phyloP scores from a whole-genome alignment of 768 basidiomycete species.

The Kwoniella botswanensis region DNA sequence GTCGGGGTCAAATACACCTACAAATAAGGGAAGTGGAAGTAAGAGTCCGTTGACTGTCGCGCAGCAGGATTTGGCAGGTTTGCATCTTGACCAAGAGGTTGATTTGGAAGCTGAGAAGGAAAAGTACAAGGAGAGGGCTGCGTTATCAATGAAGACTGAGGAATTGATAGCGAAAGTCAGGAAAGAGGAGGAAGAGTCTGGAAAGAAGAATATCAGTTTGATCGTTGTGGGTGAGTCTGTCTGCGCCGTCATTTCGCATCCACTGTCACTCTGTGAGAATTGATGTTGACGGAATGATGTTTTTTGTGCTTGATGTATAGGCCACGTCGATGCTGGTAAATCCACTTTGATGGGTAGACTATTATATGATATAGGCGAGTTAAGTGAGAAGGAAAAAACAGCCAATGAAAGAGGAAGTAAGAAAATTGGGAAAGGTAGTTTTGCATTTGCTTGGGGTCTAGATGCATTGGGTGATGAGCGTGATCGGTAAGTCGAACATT shows the following conservation, averaged over 20 bases:
- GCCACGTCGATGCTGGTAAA: conserved; percentile 98
- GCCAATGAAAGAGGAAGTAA: conserved; percentile 88
- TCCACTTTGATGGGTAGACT: conserved; percentile 96
- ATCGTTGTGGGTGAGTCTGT: conserved; percentile 80
- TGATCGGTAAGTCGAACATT: conserved; percentile 68
- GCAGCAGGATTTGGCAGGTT: conserved; percentile 72
- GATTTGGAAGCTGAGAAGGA: conserved; percentile 53
- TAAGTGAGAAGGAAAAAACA: conserved; percentile 81
- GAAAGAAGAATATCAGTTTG: conserved; percentile 76
- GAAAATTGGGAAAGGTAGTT: conserved; percentile 90
- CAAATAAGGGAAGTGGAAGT: conserved; percentile 9
- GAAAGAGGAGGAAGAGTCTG: conserved; percentile 61
- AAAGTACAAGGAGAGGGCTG: conserved; percentile 61
- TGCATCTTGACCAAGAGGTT: conserved; percentile 68
- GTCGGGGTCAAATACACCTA: conserved; percentile 33
- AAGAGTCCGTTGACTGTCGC: conserved; percentile 61
- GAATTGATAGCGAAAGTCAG: conserved; percentile 82
- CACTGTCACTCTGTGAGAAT: neutral
- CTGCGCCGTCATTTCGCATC: neutral
- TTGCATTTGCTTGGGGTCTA: conserved; percentile 97
- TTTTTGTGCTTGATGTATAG: conserved; percentile 59
- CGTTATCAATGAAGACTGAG: conserved; percentile 72
- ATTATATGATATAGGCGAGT: conserved; percentile 84
- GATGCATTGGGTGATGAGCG: conserved; percentile 92
- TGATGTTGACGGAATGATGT: neutral